phyloP scores from a whole-genome alignment of 2,329 filamentous ascomycete species.

The Cladorrhinum sp. region DNA sequence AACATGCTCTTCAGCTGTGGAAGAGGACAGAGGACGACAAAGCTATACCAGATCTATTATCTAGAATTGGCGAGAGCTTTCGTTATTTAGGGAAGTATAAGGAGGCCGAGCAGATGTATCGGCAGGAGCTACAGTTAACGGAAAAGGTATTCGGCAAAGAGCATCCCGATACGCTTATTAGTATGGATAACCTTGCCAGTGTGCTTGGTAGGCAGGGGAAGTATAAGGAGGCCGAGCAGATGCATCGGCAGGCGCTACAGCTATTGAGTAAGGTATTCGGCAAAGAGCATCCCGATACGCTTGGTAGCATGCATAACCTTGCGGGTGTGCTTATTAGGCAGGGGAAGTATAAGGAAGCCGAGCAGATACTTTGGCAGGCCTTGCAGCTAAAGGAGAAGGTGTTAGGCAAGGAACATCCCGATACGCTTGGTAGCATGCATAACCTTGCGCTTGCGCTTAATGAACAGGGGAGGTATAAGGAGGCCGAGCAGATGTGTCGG shows the following conservation, averaged over 20 bases:
- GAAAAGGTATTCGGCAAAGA: too few relatives aligned
- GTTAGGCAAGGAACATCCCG: constrained; percentile 18
- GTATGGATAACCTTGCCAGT: constrained; percentile 9
- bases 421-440: constrained; percentile 8
- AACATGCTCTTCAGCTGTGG: too few relatives aligned
- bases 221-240: too few relatives aligned
- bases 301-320: background rate
- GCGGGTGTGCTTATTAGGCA: constrained; percentile 21
- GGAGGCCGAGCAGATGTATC: too few relatives aligned
- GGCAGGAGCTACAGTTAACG: too few relatives aligned
- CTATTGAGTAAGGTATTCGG: constrained; percentile 11
- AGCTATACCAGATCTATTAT: too few relatives aligned
- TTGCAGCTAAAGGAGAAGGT: constrained; percentile 10
- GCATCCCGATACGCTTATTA: constrained; percentile 7
- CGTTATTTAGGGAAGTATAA: too few relatives aligned
- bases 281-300: constrained; percentile 23
- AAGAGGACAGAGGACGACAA: too few relatives aligned
- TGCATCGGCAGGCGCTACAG: constrained; percentile 16
- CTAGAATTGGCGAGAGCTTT: too few relatives aligned
- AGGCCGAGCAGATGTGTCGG: too few relatives aligned
- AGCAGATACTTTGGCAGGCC: constrained; percentile 23
- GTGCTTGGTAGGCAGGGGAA: constrained; percentile 24
- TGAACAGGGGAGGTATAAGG: constrained; percentile 22
- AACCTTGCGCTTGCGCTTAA: constrained; percentile 15
- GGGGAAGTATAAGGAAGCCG: constrained; percentile 27